Base-by-base conservation (phyloP, 768 basidiomycete species). In the Coprinellus micaceus region DNA sequence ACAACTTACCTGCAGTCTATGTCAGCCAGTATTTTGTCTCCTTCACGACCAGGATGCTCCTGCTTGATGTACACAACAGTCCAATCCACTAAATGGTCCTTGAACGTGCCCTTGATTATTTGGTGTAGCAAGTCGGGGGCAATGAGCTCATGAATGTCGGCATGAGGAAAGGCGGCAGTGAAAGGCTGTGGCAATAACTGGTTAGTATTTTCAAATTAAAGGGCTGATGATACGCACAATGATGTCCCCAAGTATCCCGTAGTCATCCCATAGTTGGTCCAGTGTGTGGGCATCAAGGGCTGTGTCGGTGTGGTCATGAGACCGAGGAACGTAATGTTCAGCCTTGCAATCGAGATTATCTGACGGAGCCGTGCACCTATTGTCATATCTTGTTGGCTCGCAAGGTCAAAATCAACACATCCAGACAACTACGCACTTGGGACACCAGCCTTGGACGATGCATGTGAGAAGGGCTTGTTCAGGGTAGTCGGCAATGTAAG, bases 111-210 rank as follows among this genome's bases (percentile, higher is more conserved):
- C 37, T 58, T 58, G 39, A 58, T 47, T 11, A 58, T 17, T 21
- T 53, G 57, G 33, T 58, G 57, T n/a, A 58, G 57, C 2, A 58
- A n/a, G 37, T 58, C 43, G 2, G 57, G 57, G 2, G 51, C 30
- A 0, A 74, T 12, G 3, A 72, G 56, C 37, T 70, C 69, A 54
- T 74, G 63, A 24, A 74, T 73, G 51, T 74, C 65, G 0, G 71
- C 72, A 2, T 61, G 60, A 1, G 71, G 71, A 56, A 74, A 71
- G 10, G 58, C n/a, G 22, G 58, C 24, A 3, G 67, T 71, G 13
- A 33, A 33, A 33, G 33, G 33, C 33, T 33, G 6, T 13, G 33
- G n/a, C n/a, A n/a, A n/a, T n/a, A n/a, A n/a, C n/a, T n/a, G n/a
- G n/a, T n/a, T n/a, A n/a, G n/a, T n/a, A n/a, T n/a, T n/a, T n/a